phyloP scores from a whole-genome alignment of 345 rosid genomes.

The Jatropha curcas region DNA sequence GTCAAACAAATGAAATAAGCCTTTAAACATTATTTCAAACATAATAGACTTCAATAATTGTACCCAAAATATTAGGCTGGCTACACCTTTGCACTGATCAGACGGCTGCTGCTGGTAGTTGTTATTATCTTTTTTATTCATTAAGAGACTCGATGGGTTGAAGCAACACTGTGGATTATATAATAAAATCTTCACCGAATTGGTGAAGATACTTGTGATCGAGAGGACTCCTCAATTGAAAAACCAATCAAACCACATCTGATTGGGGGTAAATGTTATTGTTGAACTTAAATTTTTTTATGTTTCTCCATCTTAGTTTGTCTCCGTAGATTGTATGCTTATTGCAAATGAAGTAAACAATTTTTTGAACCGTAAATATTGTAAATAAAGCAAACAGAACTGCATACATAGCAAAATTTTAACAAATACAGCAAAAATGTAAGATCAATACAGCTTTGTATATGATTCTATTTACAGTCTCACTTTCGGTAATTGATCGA shows the following conservation, averaged over 20 bases:
- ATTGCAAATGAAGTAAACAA: background rate
- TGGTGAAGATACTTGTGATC: too few relatives aligned
- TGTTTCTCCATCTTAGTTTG: background rate
- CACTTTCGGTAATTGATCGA: constrained; percentile 13
- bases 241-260: too few relatives aligned
- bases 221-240: too few relatives aligned
- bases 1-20: too few relatives aligned
- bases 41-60: background rate
- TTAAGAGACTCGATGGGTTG: too few relatives aligned
- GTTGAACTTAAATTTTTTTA: background rate
- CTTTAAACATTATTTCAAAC: background rate
- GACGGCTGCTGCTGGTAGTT: background rate
- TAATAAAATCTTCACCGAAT: background rate
- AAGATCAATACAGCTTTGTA: constrained; percentile 22
- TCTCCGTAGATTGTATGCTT: background rate
- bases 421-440: constrained; percentile 11
- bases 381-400: constrained; percentile 7
- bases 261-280: too few relatives aligned
- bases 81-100: background rate
- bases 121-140: too few relatives aligned
- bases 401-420: background rate
- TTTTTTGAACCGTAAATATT: background rate
- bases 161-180: too few relatives aligned
- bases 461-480: constrained; percentile 39
- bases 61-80: constrained; percentile 3